Base-by-base conservation (phyloP, 2,329 filamentous ascomycete genomes). In the Cladosporium sphaerospermum region DNA sequence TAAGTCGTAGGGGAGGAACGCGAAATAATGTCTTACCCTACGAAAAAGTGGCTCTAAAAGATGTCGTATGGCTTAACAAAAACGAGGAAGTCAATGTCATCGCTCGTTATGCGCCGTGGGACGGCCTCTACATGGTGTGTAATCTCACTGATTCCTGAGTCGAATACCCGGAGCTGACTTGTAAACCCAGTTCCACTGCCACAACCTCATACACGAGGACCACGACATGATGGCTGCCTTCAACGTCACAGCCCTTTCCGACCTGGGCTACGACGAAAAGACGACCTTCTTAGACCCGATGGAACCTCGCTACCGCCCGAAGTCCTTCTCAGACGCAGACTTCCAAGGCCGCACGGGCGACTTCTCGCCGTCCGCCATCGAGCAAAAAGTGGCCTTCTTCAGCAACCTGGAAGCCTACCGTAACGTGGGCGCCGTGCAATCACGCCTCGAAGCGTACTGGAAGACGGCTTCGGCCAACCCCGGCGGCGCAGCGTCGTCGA, bases 21-120 rank as follows among this genome's bases (percentile, higher is more conserved):
- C 69, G 72, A 1, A 61, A 59, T n/a, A 32, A 28, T 1, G 73
- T 81, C 3, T 59, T 71, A 56, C 71, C 76, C 0, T 83, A 83
- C 57, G 80, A 83, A 64, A 66, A 69, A 2, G 74, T 71, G 0
- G 79, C 76, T 0, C 71, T 81, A n/a, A 82, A 83, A 63, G 80
- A 83, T 57, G 76, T 81, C 1, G 78, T 82, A 1, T 78, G 78
- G 71, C 69, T 83, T 1, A 75, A 73, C 6, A 66, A 65, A 0
- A 73, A 73, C 13, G 79, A 83, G 65, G 73, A 67, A 1, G 75
- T 78, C 9, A 67, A 71, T 7, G 77, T 80, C 0, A 69, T 78
- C 43, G 78, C 77, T 3, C 69, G 74, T 57, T 80, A 76, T 59
- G 72, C 73, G 2, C 78, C 78, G 0, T 79, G 74, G 73, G 73